phyloP scores from a whole-genome alignment of 2,329 filamentous ascomycete species.

The Claviceps purpurea region DNA sequence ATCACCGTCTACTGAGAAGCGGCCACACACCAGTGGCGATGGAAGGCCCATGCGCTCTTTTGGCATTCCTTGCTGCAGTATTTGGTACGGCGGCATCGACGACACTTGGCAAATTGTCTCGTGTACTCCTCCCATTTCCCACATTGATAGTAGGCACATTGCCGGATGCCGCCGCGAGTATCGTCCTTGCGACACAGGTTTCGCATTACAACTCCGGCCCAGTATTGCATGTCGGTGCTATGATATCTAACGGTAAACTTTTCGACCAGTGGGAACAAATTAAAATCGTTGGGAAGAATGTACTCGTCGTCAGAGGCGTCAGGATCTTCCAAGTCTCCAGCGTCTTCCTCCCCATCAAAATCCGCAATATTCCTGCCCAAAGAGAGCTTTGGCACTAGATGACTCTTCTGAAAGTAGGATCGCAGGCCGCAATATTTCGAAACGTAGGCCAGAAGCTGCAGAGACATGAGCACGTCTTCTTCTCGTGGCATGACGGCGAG shows the following conservation, averaged over 20 bases:
- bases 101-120: conserved; percentile 94
- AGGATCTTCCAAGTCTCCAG: conserved; percentile 24
- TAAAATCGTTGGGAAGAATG: conserved; percentile 83
- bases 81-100: conserved; percentile 89
- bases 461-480: conserved; percentile 94
- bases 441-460: conserved; percentile 92
- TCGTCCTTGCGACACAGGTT: conserved; percentile 98
- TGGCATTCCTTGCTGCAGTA: conserved; percentile 99
- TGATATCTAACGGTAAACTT: conserved; percentile 96
- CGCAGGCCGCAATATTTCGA: conserved; percentile 97
- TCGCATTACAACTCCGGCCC: conserved; percentile 97
- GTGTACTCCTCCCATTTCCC: conserved; percentile 97
- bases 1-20: conserved; percentile 36
- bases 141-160: conserved; percentile 96
- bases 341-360: conserved; percentile 55
- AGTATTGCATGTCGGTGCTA: conserved; percentile 97
- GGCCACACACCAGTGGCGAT: conserved; percentile 92
- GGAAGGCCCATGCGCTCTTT: conserved; percentile 96
- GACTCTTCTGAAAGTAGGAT: conserved; percentile 88
- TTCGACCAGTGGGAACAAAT: conserved; percentile 95
- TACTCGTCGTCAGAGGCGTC: conserved; percentile 73
- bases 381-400: conserved; percentile 82
- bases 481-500: conserved; percentile 89
- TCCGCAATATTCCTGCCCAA: conserved; percentile 75
- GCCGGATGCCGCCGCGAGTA: conserved; percentile 80